Evolutionary conservation across 73 alveolate species (phyloP), one percentile per base, ranked within the genome.

Genomic region (Blepharisma stoltei): DNA sequence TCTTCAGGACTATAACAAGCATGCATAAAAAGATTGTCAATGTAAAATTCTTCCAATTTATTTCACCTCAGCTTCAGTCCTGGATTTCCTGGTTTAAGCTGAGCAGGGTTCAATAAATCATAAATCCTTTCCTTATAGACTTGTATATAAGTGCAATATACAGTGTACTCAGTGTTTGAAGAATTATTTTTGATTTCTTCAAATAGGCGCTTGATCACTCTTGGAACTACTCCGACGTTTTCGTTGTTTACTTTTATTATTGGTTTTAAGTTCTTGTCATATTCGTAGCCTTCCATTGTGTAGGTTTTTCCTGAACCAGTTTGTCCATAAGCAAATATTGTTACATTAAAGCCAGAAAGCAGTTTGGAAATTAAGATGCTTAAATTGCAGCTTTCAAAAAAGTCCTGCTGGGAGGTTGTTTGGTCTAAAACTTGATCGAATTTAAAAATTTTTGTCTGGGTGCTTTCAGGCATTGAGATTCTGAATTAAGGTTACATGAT

Each of bases 221-320:
- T 55, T 14, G 94, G 96, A 14, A 87, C 83, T 0, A 89, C 66
- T 6, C 94, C 96, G 3, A 32, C 3, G 3, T 32, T 32, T 32
- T 32, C 41, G 3, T n/a, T 14, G 46, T 20, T 20, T 60, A 60
- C 73, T 25, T 25, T 60, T 1, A 25, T 14, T 14, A 60, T 38
- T 60, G 73, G 73, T 25, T 60, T 60, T 60, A 60, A 5, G 73
- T 60, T 60, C 11, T 25, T 14, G 46, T 60, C 73, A 25, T 85
- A 89, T 7, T 80, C 82, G 70, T 81, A 78, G 45, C 99, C 99
- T 90, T 92, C 97, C 99, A 95, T 95, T 6, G 98, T 90, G 76
- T 43, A 92, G 32, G 99, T 95, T 90, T 95, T 95, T n/a, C 99
- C 99, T 78, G 95, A 84, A 20, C 99, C 99, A 11, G 99, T 95